Evolutionary conservation across 1,284 basidiomycete genomes (phyloP).

Genomic region (Fomitopsis betulina): DNA sequence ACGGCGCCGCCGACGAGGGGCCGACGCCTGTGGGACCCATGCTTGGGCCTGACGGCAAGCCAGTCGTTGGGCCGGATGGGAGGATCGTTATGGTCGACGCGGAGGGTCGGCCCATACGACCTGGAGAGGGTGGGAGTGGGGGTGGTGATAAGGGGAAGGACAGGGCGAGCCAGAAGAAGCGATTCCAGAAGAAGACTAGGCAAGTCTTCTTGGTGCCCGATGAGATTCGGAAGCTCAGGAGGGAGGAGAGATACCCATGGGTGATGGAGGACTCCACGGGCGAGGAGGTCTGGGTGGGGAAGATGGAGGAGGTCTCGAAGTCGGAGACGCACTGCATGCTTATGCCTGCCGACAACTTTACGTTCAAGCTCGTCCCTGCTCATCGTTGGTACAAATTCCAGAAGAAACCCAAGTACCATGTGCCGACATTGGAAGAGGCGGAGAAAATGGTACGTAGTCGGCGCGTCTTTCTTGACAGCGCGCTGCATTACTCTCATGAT

Average conservation of each 20-base stretch:
- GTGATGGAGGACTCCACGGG: slow-evolving; percentile 75
- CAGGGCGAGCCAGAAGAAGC: slow-evolving; percentile 49
- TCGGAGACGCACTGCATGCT: slow-evolving; percentile 38
- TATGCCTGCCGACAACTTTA: slow-evolving; percentile 70
- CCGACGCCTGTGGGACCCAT: slow-evolving; percentile 59
- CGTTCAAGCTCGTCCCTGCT: slow-evolving; percentile 83
- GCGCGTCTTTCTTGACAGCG: slow-evolving; percentile 14
- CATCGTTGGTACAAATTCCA: slow-evolving; percentile 90
- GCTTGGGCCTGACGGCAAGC: slow-evolving; percentile 74
- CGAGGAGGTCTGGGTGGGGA: slow-evolving; percentile 72
- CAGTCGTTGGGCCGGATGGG: slow-evolving; percentile 70
- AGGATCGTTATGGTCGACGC: slow-evolving; percentile 76
- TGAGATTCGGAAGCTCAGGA: slow-evolving; percentile 45
- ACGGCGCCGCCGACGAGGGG: slow-evolving; percentile 26
- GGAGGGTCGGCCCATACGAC: slow-evolving; percentile 66
- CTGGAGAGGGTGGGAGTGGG: slow-evolving; percentile 20
- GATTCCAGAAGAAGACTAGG: slow-evolving; percentile 81
- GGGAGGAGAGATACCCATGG: slow-evolving; percentile 87
- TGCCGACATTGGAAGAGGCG: slow-evolving; percentile 68
- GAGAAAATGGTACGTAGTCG: slow-evolving; percentile 58
- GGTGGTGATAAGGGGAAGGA: slow-evolving; percentile 29
- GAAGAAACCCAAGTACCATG: slow-evolving; percentile 70
- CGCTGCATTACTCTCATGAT: slow-evolving; percentile 1
- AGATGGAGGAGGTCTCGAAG: slow-evolving; percentile 73
- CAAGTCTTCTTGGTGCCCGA: slow-evolving; percentile 68